Conservation (phyloP, 768 basidiomycete genomes). For the Tricholoma saponaceum region DNA sequence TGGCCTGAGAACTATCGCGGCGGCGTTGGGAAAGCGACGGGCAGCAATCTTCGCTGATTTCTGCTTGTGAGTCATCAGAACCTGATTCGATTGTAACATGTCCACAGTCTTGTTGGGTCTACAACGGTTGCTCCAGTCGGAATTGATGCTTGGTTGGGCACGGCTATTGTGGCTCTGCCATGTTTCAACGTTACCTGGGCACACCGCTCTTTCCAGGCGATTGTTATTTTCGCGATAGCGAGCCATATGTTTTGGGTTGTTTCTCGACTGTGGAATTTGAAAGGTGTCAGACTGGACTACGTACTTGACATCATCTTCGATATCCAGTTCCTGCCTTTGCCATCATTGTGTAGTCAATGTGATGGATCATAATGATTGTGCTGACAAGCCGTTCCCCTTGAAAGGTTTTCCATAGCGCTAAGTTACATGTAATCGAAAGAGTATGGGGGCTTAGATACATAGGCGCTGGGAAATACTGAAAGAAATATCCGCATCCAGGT, state of each 20-base stretch:
- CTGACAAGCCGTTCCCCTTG: neutral
- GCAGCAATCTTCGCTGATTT: slow-evolving; percentile 7
- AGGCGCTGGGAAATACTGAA: no score
- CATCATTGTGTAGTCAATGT: neutral
- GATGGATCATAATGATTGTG: neutral
- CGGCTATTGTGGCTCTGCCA: neutral
- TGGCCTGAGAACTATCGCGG: slow-evolving; percentile 12
- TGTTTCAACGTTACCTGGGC: neutral
- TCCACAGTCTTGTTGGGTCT: neutral
- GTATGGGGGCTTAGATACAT: no score
- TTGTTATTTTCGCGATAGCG: neutral
- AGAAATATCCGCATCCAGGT: no score
- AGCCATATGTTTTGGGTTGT: neutral
- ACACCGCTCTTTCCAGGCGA: neutral
- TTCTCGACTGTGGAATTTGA: neutral
- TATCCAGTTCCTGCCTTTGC: neutral
- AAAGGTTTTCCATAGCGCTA: neutral
- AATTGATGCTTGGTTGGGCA: neutral
- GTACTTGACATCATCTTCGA: neutral
- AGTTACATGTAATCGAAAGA: no score
- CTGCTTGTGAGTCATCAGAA: slow-evolving; percentile 10
- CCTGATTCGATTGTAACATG: neutral
- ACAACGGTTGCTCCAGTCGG: neutral
- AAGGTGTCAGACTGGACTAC: neutral
- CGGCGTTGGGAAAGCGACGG: slow-evolving; percentile 6